Base-by-base conservation (phyloP, 2,329 filamentous ascomycete genomes). In the Helicocarpus griseus region DNA sequence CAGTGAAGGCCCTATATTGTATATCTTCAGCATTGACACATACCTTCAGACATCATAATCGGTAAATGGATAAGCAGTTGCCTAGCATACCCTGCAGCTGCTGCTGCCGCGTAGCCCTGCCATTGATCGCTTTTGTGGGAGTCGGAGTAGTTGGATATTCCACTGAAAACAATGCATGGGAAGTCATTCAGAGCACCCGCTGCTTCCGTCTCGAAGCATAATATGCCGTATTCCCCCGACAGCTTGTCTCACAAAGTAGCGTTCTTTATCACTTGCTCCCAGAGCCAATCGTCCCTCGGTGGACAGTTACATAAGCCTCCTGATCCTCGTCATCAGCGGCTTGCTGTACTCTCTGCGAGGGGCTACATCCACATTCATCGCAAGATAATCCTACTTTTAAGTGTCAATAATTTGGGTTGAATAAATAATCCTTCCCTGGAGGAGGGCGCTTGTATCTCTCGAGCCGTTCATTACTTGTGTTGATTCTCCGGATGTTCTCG, bases 51-150 rank as follows among this genome's bases (percentile, higher is more conserved):
- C 8, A 5, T 31, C 8, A 24, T 8, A 44, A 31, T 19, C 21
- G 38, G 38, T 13, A 40, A 2, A 11, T 40, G 11, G 21, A 36
- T 19, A 13, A 59, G 39, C 14, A 58, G 19, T 14, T 58, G 54
- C 46, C 57, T 63, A 1, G 58, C 58, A 28, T 56, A 61, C 1
- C 59, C 58, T 3, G 62, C 61, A 17, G 60, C 61, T 2, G 56
- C 48, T 38, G 57, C 57, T 4, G 61, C 62, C n/a, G 63, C 63
- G 52, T 63, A 65, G 1, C 50, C 41, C 21, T 63, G 63, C 63
- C 63, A 66, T 1, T 47, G 35, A 4, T 64, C 56, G 48, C 62
- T 62, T 52, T 64, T 66, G 50, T 65, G 62, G 1, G 61, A 58
- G 35, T 63, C 60, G 5, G 57, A 51, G 49, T 57, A 59, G 46